Percentiles rank a stretch among this genome's conserved stretches.
These are phyloP conservation scores for Xylaria arbuscula DNA, from an alignment of 2,329 filamentous ascomycete species.

Conservation along the genomic window DNA sequence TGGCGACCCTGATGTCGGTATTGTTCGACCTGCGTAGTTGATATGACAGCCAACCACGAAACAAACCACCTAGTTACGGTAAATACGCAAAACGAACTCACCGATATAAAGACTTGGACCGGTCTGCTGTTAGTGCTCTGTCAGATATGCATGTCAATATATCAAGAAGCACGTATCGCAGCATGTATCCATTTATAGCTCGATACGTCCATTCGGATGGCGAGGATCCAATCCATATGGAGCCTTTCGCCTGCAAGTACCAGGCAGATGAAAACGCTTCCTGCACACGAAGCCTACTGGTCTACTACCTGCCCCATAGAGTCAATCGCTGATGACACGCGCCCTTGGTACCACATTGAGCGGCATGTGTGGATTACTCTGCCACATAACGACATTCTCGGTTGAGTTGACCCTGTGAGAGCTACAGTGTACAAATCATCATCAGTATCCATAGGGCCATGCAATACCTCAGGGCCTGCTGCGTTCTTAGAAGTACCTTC, in stretches of 20 bases:
- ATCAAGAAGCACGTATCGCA: constrained; percentile 16
- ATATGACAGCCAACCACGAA: too few relatives aligned
- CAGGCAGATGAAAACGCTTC: neutral
- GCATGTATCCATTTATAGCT: constrained; percentile 19
- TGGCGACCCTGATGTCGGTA: neutral
- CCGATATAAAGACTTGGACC: neutral
- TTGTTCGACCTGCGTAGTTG: neutral
- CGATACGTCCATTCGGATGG: neutral
- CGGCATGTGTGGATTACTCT: neutral
- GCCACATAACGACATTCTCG: neutral
- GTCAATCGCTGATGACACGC: neutral
- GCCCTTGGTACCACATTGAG: neutral
- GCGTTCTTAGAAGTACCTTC: neutral
- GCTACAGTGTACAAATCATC: neutral
- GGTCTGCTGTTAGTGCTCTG: constrained; percentile 6
- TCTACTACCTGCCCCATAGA: neutral
- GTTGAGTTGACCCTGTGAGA: neutral
- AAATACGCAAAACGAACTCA: neutral
- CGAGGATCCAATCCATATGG: too few relatives aligned
- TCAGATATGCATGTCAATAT: constrained; percentile 25
- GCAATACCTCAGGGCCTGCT: neutral
- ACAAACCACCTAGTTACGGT: neutral
- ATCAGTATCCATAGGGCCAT: neutral
- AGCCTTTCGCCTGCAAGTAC: neutral
- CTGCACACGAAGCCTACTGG: neutral